Percentiles rank a stretch among this genome's conserved stretches.
Conservation (phyloP, 345 rosid genomes). For the Brassica napus region DNA sequence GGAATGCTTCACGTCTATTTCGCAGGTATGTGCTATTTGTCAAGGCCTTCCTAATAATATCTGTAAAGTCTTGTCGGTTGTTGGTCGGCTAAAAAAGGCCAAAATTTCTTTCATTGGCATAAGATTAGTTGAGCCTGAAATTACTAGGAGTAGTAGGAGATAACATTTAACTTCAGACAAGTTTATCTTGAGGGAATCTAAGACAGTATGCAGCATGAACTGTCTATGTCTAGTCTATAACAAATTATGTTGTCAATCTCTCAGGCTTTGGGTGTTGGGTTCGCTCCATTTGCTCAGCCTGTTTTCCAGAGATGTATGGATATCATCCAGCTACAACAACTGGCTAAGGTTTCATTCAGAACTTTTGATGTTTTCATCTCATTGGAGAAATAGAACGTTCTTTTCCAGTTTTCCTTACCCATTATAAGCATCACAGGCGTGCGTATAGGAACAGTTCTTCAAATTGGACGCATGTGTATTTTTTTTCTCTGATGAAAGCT, state of each 20-base stretch:
- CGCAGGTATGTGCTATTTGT: conserved; percentile 57
- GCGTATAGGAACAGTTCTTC: not conserved
- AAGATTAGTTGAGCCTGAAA: not conserved
- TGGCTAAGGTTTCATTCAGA: conserved; percentile 71
- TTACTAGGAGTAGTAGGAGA: not conserved
- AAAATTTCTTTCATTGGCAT: too few relatives aligned
- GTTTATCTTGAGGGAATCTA: conserved; percentile 3
- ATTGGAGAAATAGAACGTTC: not conserved
- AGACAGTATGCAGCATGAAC: conserved; percentile 9
- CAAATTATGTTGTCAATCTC: conserved; percentile 34
- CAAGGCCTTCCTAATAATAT: not conserved
- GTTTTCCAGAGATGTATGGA: conserved; percentile 88
- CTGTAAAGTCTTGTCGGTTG: not conserved
- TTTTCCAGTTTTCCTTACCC: conserved; percentile 5
- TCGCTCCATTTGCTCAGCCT: conserved; percentile 91
- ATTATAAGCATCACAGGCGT: conserved; percentile 17
- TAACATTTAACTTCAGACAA: not conserved
- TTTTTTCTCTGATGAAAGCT: conserved; percentile 11
- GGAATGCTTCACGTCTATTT: conserved; percentile 94
- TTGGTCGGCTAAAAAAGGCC: too few relatives aligned
- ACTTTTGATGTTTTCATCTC: conserved; percentile 2
- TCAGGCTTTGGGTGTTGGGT: conserved; percentile 92
- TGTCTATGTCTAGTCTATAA: conserved; percentile 15
- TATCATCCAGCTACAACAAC: conserved; percentile 73
- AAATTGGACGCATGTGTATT: not conserved